A percentile compares a stretch with the other conserved stretches of the same genome.
Conservation (phyloP, 805 yeast genomes). For the Ogataea henricii region DNA sequence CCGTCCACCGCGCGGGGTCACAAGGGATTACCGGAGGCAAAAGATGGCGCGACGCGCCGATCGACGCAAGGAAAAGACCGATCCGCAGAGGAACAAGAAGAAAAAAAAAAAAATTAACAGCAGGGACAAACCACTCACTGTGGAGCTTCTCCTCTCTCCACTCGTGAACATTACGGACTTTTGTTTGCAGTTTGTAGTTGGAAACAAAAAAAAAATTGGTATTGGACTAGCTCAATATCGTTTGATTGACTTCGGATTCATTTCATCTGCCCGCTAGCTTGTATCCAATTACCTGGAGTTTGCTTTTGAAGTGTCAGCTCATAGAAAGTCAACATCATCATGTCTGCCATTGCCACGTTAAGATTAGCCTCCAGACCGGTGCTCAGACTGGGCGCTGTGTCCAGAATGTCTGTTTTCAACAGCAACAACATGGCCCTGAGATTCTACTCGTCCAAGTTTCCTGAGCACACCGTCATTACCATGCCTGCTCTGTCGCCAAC, state of each 20-base stretch:
- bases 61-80: constrained; percentile 25
- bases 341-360: constrained; percentile 37
- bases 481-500: constrained; percentile 99
- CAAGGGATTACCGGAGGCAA: not conserved
- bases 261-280: not conserved
- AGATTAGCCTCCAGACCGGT: constrained; percentile 35
- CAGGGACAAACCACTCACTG: constrained; percentile 8
- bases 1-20: too few species aligned
- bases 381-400: constrained; percentile 18
- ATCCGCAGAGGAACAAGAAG: constrained; percentile 18
- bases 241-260: constrained; percentile 6
- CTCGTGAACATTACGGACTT: constrained; percentile 2
- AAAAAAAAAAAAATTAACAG: constrained; percentile 19
- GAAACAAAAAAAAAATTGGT: not conserved
- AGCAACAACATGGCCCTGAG: constrained; percentile 20
- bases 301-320: constrained; percentile 1
- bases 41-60: too few species aligned
- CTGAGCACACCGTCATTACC: constrained; percentile 75
- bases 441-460: constrained; percentile 35
- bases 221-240: not conserved
- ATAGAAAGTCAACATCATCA: constrained; percentile 11
- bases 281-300: not conserved
- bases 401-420: constrained; percentile 15
- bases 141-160: constrained; percentile 6
- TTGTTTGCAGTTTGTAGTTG: not conserved